Base-by-base conservation (phyloP, 2,329 filamentous ascomycete genomes). In the Botrytis cinerea region DNA sequence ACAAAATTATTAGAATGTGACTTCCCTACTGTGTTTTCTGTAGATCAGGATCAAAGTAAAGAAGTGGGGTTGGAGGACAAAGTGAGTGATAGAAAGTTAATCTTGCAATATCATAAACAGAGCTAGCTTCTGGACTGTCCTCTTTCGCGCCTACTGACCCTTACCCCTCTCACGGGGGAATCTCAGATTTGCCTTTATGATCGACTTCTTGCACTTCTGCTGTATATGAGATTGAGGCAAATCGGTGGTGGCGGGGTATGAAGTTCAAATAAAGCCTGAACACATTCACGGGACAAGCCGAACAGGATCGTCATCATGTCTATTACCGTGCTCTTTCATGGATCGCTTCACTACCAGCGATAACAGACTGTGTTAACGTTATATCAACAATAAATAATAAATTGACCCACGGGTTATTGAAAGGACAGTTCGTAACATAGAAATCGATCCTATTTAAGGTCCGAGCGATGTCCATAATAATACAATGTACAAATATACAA, bases 1-100 rank as follows among this genome's bases (percentile, higher is more conserved):
- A 18, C 73, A 73, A 32, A 57, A 40, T 9, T 77, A 73, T 71
- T 71, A 72, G 57, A 76, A 75, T 67, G 68, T 76, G 5, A 72
- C 84, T 12, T 9, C 63, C 45, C 18, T 48, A 2, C 25, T 67
- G 14, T 67, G 25, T 48, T 67, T 67, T 51, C 22, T 67, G 20
- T 67, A 45, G 25, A 40, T 38, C 10, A 45, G 63, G 25, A 51
- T 67, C 28, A 38, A 51, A 35, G 28, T 67, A 16, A 67, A 67
- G 28, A n/a, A 40, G 10, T 48, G 45, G 45, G 45, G 32, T 51
- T 67, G 43, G 63, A 67, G 63, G 28, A 67, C 28, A 22, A 67
- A 51, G 43, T 67, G 63, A 51, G 43, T 67, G 63, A 45, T 67
- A 67, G 63, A 51, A 18, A 62, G 48, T 20, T 51, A 51, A 22